These are phyloP conservation scores for barley (Hordeum vulgare) DNA, from an alignment of 176 grass and related monocot species.

Conservation along the genomic window DNA sequence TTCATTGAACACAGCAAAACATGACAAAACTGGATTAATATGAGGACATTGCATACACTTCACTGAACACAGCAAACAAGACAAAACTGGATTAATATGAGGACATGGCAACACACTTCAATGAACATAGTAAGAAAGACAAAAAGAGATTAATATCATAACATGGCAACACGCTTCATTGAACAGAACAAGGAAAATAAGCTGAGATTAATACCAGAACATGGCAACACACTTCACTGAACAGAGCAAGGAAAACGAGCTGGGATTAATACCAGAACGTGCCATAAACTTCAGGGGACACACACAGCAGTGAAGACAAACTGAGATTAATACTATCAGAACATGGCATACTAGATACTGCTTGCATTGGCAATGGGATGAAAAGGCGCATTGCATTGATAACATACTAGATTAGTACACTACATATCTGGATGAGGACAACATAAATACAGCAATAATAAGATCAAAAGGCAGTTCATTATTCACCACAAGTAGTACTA, in stretches of 20 bases:
- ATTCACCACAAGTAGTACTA: neutral
- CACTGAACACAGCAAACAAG: neutral
- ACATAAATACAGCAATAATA: conserved; percentile 5
- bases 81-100: neutral
- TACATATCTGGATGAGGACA: neutral
- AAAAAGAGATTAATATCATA: neutral
- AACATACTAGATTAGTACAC: too few relatives aligned
- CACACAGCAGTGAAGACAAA: neutral
- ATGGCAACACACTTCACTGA: neutral
- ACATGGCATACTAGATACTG: neutral
- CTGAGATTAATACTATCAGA: neutral
- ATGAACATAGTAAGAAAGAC: too few relatives aligned
- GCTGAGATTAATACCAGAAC: neutral
- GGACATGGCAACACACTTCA: neutral
- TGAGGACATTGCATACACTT: neutral
- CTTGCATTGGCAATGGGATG: neutral
- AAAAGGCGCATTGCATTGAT: neutral
- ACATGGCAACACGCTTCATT: neutral
- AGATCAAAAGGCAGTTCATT: neutral
- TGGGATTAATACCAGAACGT: neutral
- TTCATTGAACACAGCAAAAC: neutral
- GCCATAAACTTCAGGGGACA: neutral
- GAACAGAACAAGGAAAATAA: neutral
- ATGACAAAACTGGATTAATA: neutral
- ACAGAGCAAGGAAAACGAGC: neutral